These are phyloP conservation scores for Reticulascus tulasneorum DNA, from an alignment of 2,329 filamentous ascomycete genomes.

Conservation along the genomic window DNA sequence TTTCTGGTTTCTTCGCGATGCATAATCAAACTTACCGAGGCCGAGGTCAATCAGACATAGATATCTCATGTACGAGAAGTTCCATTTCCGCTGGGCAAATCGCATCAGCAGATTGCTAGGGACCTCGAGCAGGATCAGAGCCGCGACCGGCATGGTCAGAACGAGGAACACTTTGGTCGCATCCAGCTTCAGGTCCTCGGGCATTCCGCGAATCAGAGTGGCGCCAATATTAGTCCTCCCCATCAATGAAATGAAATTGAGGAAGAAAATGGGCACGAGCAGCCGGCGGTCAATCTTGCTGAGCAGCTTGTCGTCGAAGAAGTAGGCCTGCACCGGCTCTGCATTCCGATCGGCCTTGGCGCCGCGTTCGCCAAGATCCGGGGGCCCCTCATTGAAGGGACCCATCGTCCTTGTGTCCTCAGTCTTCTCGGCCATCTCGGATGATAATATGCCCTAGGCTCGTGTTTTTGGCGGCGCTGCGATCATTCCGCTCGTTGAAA, in stretches of 20 bases:
- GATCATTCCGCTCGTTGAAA: too few species aligned
- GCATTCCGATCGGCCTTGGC: conserved; percentile 1
- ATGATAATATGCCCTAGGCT: too few species aligned
- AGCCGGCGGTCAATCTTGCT: conserved; percentile 17
- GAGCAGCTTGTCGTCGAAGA: conserved; percentile 22
- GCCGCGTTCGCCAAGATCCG: too few species aligned
- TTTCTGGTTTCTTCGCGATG: background rate
- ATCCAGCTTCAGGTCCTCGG: conserved; percentile 18
- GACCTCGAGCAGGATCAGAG: conserved; percentile 14
- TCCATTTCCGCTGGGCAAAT: conserved; percentile 9
- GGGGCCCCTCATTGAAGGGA: too few species aligned
- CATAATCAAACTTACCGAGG: conserved; percentile 16
- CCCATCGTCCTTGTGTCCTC: too few species aligned
- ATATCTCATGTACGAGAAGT: conserved; percentile 15
- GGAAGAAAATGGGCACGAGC: conserved; percentile 21
- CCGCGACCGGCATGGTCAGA: conserved; percentile 13
- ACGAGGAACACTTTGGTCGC: conserved; percentile 18
- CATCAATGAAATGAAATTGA: conserved; percentile 23
- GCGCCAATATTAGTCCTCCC: conserved; percentile 22
- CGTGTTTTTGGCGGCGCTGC: too few species aligned
- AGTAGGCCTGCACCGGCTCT: background rate
- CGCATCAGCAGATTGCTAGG: conserved; percentile 19
- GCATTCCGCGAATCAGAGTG: conserved; percentile 19
- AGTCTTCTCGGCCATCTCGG: too few species aligned
- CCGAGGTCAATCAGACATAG: conserved; percentile 16